Evolutionary conservation across 805 yeast species (phyloP).

Genomic region (Myxozyma nipponensis): DNA sequence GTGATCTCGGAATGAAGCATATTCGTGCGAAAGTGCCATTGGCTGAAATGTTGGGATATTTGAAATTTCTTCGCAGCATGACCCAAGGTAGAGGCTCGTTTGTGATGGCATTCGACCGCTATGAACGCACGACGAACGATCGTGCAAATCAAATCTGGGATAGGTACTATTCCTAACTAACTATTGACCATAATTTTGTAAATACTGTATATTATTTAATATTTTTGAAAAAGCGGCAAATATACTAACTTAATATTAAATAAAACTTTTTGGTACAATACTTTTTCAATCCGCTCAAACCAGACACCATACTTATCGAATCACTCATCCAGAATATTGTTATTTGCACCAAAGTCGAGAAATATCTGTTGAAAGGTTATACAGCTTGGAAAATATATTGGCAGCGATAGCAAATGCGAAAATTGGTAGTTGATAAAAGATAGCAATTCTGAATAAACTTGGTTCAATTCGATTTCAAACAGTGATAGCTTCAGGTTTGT

Average conservation of each 20-base stretch:
- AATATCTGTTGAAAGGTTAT: too few relatives aligned
- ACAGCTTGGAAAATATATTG: too few relatives aligned
- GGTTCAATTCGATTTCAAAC: conserved; percentile 7
- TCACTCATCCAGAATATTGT: too few relatives aligned
- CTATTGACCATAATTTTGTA: not conserved
- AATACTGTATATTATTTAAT: not conserved
- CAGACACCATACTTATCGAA: too few relatives aligned
- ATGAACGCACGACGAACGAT: conserved; percentile 61
- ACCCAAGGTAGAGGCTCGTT: conserved; percentile 88
- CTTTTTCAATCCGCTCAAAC: too few relatives aligned
- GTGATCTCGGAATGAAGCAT: conserved; percentile 34
- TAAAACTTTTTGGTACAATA: too few relatives aligned
- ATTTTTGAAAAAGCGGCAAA: not conserved
- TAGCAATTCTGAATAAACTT: not conserved
- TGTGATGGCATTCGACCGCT: conserved; percentile 71
- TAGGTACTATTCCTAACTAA: conserved; percentile 1
- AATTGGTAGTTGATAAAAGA: too few relatives aligned
- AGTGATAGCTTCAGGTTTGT: conserved; percentile 8
- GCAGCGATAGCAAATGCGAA: too few relatives aligned
- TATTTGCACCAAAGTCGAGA: too few relatives aligned
- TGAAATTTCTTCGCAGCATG: conserved; percentile 68
- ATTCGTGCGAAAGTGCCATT: conserved; percentile 81
- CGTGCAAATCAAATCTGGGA: conserved; percentile 34
- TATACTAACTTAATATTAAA: not conserved
- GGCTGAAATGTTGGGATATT: conserved; percentile 85